These are phyloP conservation scores for Mycena pura DNA, from an alignment of 768 basidiomycete species.

Conservation along the genomic window DNA sequence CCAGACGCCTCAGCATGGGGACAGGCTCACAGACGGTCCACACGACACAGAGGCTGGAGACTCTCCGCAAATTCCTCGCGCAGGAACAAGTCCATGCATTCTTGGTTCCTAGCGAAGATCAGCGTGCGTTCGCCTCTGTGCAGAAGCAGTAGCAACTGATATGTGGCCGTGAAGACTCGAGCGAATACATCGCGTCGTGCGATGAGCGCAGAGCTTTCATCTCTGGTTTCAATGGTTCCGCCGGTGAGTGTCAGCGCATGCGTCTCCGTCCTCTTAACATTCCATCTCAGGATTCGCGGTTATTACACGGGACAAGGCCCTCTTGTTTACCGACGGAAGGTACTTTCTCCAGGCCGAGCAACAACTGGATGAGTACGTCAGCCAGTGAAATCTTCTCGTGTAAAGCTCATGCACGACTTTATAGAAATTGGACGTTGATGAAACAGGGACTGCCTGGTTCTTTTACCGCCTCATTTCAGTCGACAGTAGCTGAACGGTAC, in stretches of 20 bases:
- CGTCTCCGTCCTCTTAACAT: slow-evolving; percentile 14
- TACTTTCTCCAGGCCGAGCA: slow-evolving; percentile 94
- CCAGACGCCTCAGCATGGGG: slow-evolving; percentile 31
- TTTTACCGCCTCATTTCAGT: slow-evolving; percentile 7
- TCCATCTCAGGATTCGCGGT: slow-evolving; percentile 73
- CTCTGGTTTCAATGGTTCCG: slow-evolving; percentile 93
- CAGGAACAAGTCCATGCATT: slow-evolving; percentile 63
- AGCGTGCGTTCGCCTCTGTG: slow-evolving; percentile 62
- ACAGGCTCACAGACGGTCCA: slow-evolving; percentile 39
- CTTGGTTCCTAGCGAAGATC: slow-evolving; percentile 91
- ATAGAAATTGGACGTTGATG: slow-evolving; percentile 92
- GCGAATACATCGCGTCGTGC: slow-evolving; percentile 87
- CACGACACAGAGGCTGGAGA: slow-evolving; percentile 55
- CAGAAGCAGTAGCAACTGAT: slow-evolving; percentile 1
- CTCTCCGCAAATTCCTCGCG: slow-evolving; percentile 51
- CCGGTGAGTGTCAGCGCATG: slow-evolving; percentile 56
- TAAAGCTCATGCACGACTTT: not conserved
- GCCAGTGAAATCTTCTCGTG: not conserved
- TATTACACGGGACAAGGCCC: slow-evolving; percentile 72
- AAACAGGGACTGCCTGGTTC: slow-evolving; percentile 86
- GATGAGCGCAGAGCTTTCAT: slow-evolving; percentile 89
- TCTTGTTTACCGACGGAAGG: slow-evolving; percentile 93
- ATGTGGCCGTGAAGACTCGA: slow-evolving; percentile 62
- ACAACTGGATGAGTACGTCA: slow-evolving; percentile 79
- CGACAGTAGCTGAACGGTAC: slow-evolving; percentile 32